Conservation (phyloP, 108 stramenopile species). For the Schizochytrium sp. region DNA sequence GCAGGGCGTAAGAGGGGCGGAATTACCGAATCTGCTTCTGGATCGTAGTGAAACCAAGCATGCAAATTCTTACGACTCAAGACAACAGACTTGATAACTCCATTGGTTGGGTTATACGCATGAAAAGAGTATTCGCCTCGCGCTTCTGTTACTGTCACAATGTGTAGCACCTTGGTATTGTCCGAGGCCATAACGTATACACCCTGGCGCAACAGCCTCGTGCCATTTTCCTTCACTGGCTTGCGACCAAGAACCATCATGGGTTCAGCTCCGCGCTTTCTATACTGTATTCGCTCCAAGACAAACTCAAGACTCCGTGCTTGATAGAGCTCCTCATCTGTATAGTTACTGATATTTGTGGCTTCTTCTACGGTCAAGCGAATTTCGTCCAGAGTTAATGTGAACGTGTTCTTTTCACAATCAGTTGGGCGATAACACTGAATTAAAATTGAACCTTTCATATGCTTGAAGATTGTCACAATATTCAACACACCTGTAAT, state of each 20-base stretch:
- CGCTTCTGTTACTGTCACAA: constrained; percentile 33
- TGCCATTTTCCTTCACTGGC: not conserved
- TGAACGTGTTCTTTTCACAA: constrained; percentile 23
- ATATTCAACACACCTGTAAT: constrained; percentile 26
- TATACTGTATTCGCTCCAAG: constrained; percentile 28
- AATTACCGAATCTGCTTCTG: not conserved
- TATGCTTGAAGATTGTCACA: constrained; percentile 8
- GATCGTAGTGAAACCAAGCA: constrained; percentile 48
- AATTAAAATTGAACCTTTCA: constrained; percentile 37
- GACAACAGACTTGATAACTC: constrained; percentile 23
- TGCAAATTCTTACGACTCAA: constrained; percentile 39
- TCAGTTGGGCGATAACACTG: constrained; percentile 15
- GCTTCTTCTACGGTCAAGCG: constrained; percentile 35
- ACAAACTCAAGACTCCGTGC: not conserved
- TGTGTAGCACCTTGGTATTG: constrained; percentile 16
- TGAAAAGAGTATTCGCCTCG: constrained; percentile 45
- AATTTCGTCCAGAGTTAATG: constrained; percentile 34
- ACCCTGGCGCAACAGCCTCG: constrained; percentile 27
- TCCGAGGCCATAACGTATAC: constrained; percentile 47
- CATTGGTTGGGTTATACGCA: constrained; percentile 20
- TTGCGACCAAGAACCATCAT: constrained; percentile 9
- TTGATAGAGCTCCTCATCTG: constrained; percentile 27
- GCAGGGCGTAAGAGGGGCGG: constrained; percentile 44
- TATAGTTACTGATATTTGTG: constrained; percentile 1
- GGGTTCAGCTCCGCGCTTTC: not conserved